Base-by-base conservation (phyloP, 345 rosid genomes). In the Boechera divaricarpa region DNA sequence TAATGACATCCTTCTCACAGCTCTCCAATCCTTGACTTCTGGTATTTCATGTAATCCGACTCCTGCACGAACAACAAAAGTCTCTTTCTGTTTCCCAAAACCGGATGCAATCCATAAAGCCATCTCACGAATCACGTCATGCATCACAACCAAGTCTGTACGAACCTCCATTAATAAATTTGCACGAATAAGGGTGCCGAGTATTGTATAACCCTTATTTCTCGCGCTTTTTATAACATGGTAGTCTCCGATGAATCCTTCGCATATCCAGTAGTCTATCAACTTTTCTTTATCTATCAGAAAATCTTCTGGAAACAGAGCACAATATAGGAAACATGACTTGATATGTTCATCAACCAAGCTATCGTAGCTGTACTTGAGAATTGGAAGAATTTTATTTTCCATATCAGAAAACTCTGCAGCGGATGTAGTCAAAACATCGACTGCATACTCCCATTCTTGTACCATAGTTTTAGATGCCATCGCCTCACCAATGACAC, bases 361-460 rank as follows among this genome's bases (percentile, higher is more conserved):
- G 26, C 42, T 33, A 4, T 58, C 42, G 24, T 57, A 57, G 62
- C 62, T 57, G 69, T 60, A 76, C 49, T 81, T 83, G 0, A 85
- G 35, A 5, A 74, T 63, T 12, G 59, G 42, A 5, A 75, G 77
- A 4, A 85, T 69, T n/a, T 73, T 21, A 3, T 81, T 28, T 31
- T 76, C 81, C 7, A 74, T 56, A 28, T 48, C 33, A 18, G 60
- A 44, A 36, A 58, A 36, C 11, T 31, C 49, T 10, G 79, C 73
- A 6, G 49, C 45, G 5, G 86, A 31, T 41, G 0, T 21, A 41
- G 16, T 62, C 35, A 62, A 35, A 10, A 62, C 51, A 12, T 24
- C 1, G 1, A 79, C 2, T 32, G 81, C 84, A 52, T 68, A 59
- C n/a, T 64, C 32, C 88, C 88, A 85, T 66, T 75, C 53, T 61